Conservation (phyloP, 1,139 yeast genomes). For the Pichia sp. region DNA sequence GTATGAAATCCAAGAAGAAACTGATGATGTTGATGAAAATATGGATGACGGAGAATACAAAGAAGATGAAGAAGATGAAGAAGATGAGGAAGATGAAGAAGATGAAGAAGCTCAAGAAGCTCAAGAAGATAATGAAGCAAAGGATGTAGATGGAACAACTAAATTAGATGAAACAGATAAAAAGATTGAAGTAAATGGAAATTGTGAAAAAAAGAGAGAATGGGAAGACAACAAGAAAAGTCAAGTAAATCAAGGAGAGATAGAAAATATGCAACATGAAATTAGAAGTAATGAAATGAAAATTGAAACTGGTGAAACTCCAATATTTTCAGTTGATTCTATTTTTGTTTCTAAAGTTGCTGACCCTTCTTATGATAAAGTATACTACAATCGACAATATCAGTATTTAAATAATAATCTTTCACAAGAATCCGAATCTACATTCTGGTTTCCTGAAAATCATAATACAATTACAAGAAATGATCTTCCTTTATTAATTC, state of each 20-base stretch:
- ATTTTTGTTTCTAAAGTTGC: constrained; percentile 45
- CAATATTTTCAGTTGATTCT: constrained; percentile 42
- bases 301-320: constrained; percentile 44
- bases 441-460: constrained; percentile 37
- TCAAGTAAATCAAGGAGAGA: not conserved
- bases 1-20: not conserved
- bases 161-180: not conserved
- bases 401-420: not conserved
- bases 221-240: not conserved
- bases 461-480: constrained; percentile 27
- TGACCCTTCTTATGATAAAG: constrained; percentile 21
- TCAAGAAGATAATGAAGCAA: not conserved
- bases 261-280: constrained; percentile 20
- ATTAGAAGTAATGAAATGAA: constrained; percentile 32
- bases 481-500: constrained; percentile 30
- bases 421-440: not conserved
- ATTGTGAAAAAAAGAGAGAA: not conserved
- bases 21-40: not conserved
- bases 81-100: not conserved
- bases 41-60: not conserved
- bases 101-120: not conserved
- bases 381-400: constrained; percentile 1
- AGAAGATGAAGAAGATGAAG: not conserved
- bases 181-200: not conserved
- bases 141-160: not conserved